phyloP scores from a whole-genome alignment of 2,329 filamentous ascomycete genomes.

The Scedosporium boydii region DNA sequence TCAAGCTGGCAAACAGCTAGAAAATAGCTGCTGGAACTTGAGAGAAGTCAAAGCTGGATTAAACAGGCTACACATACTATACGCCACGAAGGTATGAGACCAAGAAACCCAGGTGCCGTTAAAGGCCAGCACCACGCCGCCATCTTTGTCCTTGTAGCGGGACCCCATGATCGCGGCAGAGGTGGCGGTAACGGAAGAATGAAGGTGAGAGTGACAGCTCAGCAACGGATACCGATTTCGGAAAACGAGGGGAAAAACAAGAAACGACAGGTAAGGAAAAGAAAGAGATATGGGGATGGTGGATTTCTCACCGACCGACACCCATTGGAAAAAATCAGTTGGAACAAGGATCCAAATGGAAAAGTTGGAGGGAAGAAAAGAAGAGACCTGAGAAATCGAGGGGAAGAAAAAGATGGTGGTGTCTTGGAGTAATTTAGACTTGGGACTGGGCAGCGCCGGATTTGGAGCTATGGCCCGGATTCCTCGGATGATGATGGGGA shows the following conservation, averaged over 20 bases:
- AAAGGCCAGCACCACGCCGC: constrained; percentile 52
- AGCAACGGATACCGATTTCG: constrained; percentile 3
- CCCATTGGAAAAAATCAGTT: background rate
- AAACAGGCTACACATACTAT: constrained; percentile 44
- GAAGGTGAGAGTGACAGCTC: background rate
- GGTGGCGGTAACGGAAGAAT: constrained; percentile 6
- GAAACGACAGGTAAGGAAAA: constrained; percentile 9
- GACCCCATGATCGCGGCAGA: constrained; percentile 25
- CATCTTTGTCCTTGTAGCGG: constrained; percentile 57
- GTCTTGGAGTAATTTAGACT: background rate
- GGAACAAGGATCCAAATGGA: background rate
- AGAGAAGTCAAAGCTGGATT: background rate
- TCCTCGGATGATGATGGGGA: constrained; percentile 2
- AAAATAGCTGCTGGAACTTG: background rate
- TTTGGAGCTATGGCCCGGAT: background rate
- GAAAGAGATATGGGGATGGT: background rate
- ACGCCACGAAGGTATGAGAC: constrained; percentile 75
- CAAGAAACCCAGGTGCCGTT: constrained; percentile 88
- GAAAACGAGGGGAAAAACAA: constrained; percentile 8
- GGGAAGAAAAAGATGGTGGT: background rate
- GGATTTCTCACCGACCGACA: background rate
- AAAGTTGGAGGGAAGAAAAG: background rate
- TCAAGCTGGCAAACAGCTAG: background rate
- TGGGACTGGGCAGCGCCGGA: too few relatives aligned
- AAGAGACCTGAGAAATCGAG: background rate